phyloP scores from a whole-genome alignment of 1,139 yeast genomes.

The Kurtzmaniella quercitrusa region DNA sequence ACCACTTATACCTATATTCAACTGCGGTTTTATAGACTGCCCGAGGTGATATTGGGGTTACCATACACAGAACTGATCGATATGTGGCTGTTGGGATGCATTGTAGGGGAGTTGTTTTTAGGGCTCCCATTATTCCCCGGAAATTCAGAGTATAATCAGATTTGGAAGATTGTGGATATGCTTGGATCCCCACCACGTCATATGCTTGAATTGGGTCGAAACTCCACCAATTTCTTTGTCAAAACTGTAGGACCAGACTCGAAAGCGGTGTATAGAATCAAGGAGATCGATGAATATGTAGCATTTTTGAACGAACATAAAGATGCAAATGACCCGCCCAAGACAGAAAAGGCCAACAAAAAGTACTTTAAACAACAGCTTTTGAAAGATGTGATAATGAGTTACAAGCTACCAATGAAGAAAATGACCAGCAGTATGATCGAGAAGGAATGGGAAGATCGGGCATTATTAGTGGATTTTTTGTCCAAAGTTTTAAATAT shows the following conservation, averaged over 20 bases:
- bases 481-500: conserved; percentile 71
- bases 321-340: conserved; percentile 41
- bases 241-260: conserved; percentile 30
- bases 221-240: conserved; percentile 65
- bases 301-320: conserved; percentile 20
- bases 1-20: conserved; percentile 93
- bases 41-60: conserved; percentile 88
- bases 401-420: conserved; percentile 69
- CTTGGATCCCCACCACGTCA: conserved; percentile 88
- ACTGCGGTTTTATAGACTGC: conserved; percentile 91
- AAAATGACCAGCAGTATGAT: conserved; percentile 63
- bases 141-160: conserved; percentile 86
- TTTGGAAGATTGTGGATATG: conserved; percentile 77
- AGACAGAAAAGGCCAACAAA: conserved; percentile 74
- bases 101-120: conserved; percentile 85
- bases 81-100: conserved; percentile 98
- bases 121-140: conserved; percentile 97
- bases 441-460: conserved; percentile 68
- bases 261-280: conserved; percentile 29
- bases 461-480: conserved; percentile 73
- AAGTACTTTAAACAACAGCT: conserved; percentile 76
- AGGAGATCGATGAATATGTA: conserved; percentile 35
- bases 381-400: conserved; percentile 69
- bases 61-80: conserved; percentile 92
- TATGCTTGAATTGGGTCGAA: conserved; percentile 96